A percentile compares a stretch with the other conserved stretches of the same genome.
phyloP scores from a whole-genome alignment of 2,329 filamentous ascomycete genomes.

The Penicillium crustosum region DNA sequence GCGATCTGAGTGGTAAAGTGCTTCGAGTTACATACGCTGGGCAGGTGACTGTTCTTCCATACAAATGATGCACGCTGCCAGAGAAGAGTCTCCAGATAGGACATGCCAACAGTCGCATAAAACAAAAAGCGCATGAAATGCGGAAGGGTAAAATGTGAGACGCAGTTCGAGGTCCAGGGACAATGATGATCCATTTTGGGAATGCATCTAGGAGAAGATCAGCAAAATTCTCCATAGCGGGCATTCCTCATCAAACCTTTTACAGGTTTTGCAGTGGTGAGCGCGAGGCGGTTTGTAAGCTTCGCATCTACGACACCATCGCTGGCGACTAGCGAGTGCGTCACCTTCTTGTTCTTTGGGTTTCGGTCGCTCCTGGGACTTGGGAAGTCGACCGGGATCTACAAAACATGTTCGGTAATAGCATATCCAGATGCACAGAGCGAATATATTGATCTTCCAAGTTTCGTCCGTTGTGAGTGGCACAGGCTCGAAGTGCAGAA shows the following conservation, averaged over 20 bases:
- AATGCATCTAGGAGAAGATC: conserved; percentile 51
- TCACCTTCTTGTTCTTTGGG: conserved; percentile 22
- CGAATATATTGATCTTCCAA: conserved; percentile 56
- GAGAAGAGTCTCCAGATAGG: conserved; percentile 57
- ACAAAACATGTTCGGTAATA: conserved; percentile 61
- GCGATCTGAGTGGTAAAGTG: neutral
- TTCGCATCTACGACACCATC: conserved; percentile 64
- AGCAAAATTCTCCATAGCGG: conserved; percentile 1
- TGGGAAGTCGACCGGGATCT: conserved; percentile 57
- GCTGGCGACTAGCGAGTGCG: conserved; percentile 32
- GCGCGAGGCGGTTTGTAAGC: conserved; percentile 61
- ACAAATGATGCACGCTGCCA: conserved; percentile 53
- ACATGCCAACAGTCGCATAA: conserved; percentile 59
- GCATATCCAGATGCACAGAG: conserved; percentile 57
- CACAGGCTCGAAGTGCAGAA: conserved; percentile 54
- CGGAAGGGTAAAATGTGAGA: conserved; percentile 64
- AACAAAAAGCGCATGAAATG: conserved; percentile 65
- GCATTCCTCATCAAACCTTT: conserved; percentile 46
- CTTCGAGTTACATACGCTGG: conserved; percentile 50
- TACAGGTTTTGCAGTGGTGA: conserved; percentile 65
- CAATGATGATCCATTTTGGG: conserved; percentile 69
- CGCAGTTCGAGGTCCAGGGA: conserved; percentile 66
- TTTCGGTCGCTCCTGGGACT: conserved; percentile 37
- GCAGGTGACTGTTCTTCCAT: conserved; percentile 57
- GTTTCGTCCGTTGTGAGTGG: conserved; percentile 52